Evolutionary conservation across 371 early-diverging fungal genomes (phyloP).

Genomic region (Mortierella sp.): DNA sequence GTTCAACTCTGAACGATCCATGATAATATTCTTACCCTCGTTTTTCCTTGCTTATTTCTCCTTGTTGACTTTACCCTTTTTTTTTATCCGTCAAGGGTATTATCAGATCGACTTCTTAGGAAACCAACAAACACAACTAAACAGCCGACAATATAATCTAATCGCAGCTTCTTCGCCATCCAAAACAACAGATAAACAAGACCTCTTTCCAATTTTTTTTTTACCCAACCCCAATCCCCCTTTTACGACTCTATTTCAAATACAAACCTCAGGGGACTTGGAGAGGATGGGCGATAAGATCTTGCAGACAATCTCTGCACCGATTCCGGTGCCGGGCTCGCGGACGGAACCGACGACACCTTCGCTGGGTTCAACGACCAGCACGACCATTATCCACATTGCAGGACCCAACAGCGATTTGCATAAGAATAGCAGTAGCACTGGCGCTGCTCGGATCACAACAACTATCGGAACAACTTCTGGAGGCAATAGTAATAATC

Average conservation of each 20-base stretch:
- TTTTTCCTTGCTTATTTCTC: neutral
- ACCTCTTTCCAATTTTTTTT: too few species aligned
- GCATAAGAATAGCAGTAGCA: neutral
- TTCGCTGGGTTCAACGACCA: conserved; percentile 1
- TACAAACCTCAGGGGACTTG: neutral
- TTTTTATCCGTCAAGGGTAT: conserved; percentile 2
- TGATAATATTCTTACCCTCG: too few species aligned
- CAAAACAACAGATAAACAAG: too few species aligned
- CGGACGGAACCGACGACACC: conserved; percentile 36
- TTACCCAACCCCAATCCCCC: neutral
- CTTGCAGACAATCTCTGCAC: conserved; percentile 32
- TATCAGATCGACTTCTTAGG: too few species aligned
- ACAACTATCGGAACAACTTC: neutral
- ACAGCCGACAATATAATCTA: too few species aligned
- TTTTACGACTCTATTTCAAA: too few species aligned
- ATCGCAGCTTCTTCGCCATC: too few species aligned
- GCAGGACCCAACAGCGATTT: neutral
- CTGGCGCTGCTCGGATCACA: neutral
- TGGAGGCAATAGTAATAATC: neutral
- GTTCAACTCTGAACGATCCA: too few species aligned
- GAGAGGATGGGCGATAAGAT: neutral
- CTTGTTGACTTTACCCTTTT: neutral
- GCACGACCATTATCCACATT: conserved; percentile 7
- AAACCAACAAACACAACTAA: too few species aligned
- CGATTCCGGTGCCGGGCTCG: conserved; percentile 44